Evolutionary conservation across 192 early-diverging fungal genomes (phyloP).

Genomic region (Entomortierella parvispora): DNA sequence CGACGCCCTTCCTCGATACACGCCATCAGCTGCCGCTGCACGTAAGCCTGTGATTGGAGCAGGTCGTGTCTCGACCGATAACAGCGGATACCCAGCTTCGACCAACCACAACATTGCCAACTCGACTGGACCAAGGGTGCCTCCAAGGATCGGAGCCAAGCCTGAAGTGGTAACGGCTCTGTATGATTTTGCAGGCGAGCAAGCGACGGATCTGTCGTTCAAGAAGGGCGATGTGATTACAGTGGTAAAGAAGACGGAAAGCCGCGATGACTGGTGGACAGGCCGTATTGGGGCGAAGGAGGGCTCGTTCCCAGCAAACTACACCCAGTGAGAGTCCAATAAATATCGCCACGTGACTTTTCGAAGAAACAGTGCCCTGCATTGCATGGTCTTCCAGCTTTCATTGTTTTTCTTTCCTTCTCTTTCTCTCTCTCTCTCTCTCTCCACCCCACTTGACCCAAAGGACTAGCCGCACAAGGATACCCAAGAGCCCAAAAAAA

Average conservation of each 20-base stretch:
- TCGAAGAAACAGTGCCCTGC: not conserved
- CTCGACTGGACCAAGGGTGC: slow-evolving; percentile 49
- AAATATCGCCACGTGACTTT: not conserved
- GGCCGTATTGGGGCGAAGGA: slow-evolving; percentile 71
- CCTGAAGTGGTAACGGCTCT: slow-evolving; percentile 71
- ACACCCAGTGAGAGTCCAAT: slow-evolving; percentile 54
- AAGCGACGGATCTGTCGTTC: slow-evolving; percentile 86
- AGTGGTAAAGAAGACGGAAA: slow-evolving; percentile 74
- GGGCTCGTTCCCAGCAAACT: slow-evolving; percentile 86
- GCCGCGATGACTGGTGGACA: slow-evolving; percentile 92
- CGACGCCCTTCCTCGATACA: slow-evolving; percentile 33
- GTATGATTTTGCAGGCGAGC: slow-evolving; percentile 87
- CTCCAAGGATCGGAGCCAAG: slow-evolving; percentile 39
- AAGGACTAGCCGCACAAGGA: too few relatives aligned
- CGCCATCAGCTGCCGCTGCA: slow-evolving; percentile 7
- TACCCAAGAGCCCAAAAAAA: too few relatives aligned
- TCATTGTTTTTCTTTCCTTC: not conserved
- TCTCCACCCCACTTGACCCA: too few relatives aligned
- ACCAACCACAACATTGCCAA: slow-evolving; percentile 28
- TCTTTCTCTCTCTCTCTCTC: slow-evolving; percentile 2
- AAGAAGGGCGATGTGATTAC: slow-evolving; percentile 87
- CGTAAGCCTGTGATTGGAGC: slow-evolving; percentile 20
- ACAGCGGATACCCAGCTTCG: slow-evolving; percentile 14
- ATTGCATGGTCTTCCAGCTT: not conserved
- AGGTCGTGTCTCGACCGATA: slow-evolving; percentile 40